phyloP scores from a whole-genome alignment of 2,329 filamentous ascomycete genomes.

The Ophiostoma sp. region DNA sequence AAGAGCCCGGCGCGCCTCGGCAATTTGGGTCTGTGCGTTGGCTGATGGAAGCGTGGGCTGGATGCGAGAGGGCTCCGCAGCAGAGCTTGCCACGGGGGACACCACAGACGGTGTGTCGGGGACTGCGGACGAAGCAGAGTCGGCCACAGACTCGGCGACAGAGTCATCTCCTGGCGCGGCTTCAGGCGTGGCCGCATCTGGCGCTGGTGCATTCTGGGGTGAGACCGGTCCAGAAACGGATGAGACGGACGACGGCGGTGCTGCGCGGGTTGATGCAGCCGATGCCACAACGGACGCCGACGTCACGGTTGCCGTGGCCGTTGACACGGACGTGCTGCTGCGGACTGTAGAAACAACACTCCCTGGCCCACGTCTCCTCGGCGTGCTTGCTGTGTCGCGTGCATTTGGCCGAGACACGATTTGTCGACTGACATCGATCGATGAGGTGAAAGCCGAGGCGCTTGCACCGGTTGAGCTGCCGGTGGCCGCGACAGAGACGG shows the following conservation, averaged over 20 bases:
- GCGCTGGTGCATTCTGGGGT: background rate
- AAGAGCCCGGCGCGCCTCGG: slow-evolving; percentile 54
- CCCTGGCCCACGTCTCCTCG: background rate
- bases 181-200: background rate
- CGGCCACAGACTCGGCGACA: too few relatives aligned
- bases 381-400: background rate
- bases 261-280: background rate
- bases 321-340: slow-evolving; percentile 4
- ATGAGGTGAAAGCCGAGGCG: background rate
- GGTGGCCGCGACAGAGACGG: slow-evolving; percentile 4
- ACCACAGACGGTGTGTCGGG: too few relatives aligned
- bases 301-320: background rate
- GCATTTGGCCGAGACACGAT: background rate
- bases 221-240: slow-evolving; percentile 13
- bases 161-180: background rate
- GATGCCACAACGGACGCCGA: slow-evolving; percentile 1
- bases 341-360: slow-evolving; percentile 9
- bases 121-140: too few relatives aligned
- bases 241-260: slow-evolving; percentile 20
- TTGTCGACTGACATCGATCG: background rate
- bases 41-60: background rate
- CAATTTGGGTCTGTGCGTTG: slow-evolving; percentile 43
- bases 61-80: background rate
- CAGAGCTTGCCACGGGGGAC: background rate
- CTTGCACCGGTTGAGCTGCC: background rate